Conservation (phyloP, 352 stramenopile genomes). For the Phytophthora aleatoria region DNA sequence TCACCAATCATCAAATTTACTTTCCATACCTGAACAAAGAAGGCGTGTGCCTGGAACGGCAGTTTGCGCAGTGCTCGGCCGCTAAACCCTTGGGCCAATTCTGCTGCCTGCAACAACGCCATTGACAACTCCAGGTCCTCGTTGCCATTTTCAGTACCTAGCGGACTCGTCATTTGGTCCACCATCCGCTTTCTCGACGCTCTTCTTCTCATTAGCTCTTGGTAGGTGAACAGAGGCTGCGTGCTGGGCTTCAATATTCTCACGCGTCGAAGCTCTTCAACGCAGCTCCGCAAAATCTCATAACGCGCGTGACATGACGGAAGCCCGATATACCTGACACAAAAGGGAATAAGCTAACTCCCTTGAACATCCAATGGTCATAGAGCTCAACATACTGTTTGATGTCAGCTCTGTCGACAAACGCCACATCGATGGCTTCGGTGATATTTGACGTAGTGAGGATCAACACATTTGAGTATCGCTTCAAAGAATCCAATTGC, state of each 20-base stretch:
- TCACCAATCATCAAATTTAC: not conserved
- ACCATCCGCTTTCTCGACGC: slow-evolving; percentile 44
- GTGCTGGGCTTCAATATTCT: slow-evolving; percentile 50
- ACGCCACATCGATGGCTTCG: slow-evolving; percentile 90
- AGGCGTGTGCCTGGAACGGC: slow-evolving; percentile 81
- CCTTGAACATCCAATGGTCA: not conserved
- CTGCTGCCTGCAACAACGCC: slow-evolving; percentile 44
- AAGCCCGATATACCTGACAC: slow-evolving; percentile 64
- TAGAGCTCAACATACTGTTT: slow-evolving; percentile 71
- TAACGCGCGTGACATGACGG: slow-evolving; percentile 70
- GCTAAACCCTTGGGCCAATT: slow-evolving; percentile 68
- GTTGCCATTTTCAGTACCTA: slow-evolving; percentile 8
- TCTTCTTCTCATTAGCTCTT: slow-evolving; percentile 28
- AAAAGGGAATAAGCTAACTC: not conserved
- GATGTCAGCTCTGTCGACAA: slow-evolving; percentile 93
- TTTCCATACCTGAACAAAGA: slow-evolving; percentile 61
- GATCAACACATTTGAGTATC: slow-evolving; percentile 89
- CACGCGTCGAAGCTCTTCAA: slow-evolving; percentile 83
- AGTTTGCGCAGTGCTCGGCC: slow-evolving; percentile 83
- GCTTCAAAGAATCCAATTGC: slow-evolving; percentile 86
- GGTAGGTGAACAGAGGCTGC: slow-evolving; percentile 30
- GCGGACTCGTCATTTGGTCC: slow-evolving; percentile 41
- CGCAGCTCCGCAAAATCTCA: slow-evolving; percentile 82
- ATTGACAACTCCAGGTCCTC: slow-evolving; percentile 37
- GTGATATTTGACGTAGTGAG: slow-evolving; percentile 95